A percentile compares a stretch with the other conserved stretches of the same genome.
phyloP scores from a whole-genome alignment of 1,284 basidiomycete genomes.

The Anthracocystis walkeri region DNA sequence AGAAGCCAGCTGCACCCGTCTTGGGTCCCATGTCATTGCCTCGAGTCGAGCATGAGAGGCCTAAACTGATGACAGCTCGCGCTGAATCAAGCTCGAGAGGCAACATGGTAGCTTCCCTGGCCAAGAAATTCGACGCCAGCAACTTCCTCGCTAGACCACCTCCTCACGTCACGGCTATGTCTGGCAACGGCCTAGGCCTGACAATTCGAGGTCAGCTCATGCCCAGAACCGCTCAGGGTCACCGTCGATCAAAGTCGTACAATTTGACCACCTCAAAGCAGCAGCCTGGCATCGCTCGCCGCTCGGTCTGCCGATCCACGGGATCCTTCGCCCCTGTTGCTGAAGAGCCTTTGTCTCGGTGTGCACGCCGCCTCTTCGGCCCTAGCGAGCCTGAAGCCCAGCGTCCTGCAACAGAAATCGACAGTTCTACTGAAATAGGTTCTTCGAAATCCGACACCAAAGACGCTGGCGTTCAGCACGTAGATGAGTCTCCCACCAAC shows the following conservation, averaged over 20 bases:
- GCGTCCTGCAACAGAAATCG: not conserved
- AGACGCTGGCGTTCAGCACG: constrained; percentile 16
- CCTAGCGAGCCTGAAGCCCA: not conserved
- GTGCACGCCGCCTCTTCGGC: constrained; percentile 34
- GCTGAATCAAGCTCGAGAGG: constrained; percentile 7
- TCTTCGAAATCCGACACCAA: constrained; percentile 37
- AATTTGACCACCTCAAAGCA: constrained; percentile 10
- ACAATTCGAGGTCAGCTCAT: constrained; percentile 18
- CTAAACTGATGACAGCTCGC: not conserved
- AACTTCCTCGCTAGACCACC: constrained; percentile 32
- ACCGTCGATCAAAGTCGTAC: constrained; percentile 43
- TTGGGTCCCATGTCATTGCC: constrained; percentile 13
- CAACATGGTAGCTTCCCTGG: constrained; percentile 42
- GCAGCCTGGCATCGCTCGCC: not conserved
- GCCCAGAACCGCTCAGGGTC: constrained; percentile 20
- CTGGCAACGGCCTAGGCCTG: constrained; percentile 18
- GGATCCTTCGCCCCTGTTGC: constrained; percentile 19
- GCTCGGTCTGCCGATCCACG: constrained; percentile 22
- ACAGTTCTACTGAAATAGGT: constrained; percentile 22
- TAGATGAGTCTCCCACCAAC: not conserved
- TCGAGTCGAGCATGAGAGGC: not conserved
- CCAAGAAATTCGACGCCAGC: constrained; percentile 42
- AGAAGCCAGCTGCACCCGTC: constrained; percentile 9
- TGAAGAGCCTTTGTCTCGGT: constrained; percentile 20
- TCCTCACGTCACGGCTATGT: constrained; percentile 20